Conservation (phyloP, 2,329 filamentous ascomycete species). For the Ceratocystis lukuohia region DNA sequence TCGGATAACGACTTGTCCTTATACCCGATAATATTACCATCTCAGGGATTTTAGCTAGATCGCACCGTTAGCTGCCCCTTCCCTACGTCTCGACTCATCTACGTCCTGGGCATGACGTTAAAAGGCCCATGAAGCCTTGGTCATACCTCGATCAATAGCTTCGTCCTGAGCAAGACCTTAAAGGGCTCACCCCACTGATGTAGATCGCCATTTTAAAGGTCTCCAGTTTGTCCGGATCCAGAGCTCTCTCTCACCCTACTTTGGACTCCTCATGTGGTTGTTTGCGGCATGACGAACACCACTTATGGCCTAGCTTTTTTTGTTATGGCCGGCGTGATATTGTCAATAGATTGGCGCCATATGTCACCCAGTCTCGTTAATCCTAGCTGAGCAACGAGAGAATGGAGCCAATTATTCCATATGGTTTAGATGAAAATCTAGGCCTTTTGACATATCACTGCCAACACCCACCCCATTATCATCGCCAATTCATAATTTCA, state of each 20-base stretch:
- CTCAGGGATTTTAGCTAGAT: background rate
- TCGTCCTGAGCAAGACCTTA: constrained; percentile 12
- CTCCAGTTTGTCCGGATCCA: constrained; percentile 12
- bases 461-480: background rate
- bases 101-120: constrained; percentile 32
- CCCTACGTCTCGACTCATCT: constrained; percentile 1
- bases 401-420: background rate
- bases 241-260: background rate
- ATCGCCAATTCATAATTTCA: background rate
- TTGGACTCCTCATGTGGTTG: background rate
- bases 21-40: background rate
- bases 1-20: background rate
- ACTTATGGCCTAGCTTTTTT: background rate
- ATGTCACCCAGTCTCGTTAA: background rate
- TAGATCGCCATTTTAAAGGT: constrained; percentile 15
- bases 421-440: background rate
- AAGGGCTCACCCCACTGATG: constrained; percentile 9
- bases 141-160: background rate
- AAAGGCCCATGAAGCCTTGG: constrained; percentile 25
- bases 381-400: background rate
- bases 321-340: background rate
- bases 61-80: background rate
- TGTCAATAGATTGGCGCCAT: background rate
- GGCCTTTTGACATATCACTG: background rate
- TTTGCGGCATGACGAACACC: constrained; percentile 6